These are phyloP conservation scores for Lasiodiplodia citricola DNA, from an alignment of 2,329 filamentous ascomycete species.

Conservation along the genomic window DNA sequence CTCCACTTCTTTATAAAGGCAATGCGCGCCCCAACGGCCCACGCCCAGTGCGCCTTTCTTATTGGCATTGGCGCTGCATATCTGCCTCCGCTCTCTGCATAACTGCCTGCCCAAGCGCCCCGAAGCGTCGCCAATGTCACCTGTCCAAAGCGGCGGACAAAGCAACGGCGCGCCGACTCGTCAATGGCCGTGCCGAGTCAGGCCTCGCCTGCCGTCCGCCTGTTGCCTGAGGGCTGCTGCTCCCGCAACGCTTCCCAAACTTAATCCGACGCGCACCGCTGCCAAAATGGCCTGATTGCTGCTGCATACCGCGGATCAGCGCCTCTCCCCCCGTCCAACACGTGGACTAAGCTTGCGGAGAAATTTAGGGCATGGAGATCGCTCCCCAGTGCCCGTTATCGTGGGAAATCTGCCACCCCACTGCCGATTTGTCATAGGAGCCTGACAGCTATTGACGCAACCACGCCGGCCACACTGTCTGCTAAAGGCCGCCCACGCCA, in stretches of 20 bases:
- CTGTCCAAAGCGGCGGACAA: slow-evolving; percentile 21
- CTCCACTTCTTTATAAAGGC: slow-evolving; percentile 23
- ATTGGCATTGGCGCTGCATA: slow-evolving; percentile 22
- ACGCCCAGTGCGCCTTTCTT: slow-evolving; percentile 10
- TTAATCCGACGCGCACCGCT: slow-evolving; percentile 19
- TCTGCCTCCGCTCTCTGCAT: slow-evolving; percentile 13
- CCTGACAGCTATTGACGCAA: slow-evolving; percentile 14
- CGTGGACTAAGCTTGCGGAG: slow-evolving; percentile 26
- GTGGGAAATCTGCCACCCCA: slow-evolving; percentile 18
- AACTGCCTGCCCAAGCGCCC: slow-evolving; percentile 16
- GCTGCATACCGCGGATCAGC: slow-evolving; percentile 23
- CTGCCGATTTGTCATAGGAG: slow-evolving; percentile 21
- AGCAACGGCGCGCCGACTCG: slow-evolving; percentile 14
- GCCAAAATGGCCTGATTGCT: slow-evolving; percentile 13
- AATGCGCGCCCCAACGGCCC: slow-evolving; percentile 18
- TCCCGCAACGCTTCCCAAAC: slow-evolving; percentile 23
- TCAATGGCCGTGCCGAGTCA: slow-evolving; percentile 20
- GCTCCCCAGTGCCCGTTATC: slow-evolving; percentile 14
- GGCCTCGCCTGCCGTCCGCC: slow-evolving; percentile 5
- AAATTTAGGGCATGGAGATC: slow-evolving; percentile 22
- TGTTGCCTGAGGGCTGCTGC: slow-evolving; percentile 15
- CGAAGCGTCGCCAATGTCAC: slow-evolving; percentile 21
- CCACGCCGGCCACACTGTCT: not conserved
- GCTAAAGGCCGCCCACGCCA: not conserved
- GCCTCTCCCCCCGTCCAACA: slow-evolving; percentile 16